Percentiles rank a stretch among this genome's conserved stretches.
Evolutionary conservation across 2,329 filamentous ascomycete species (phyloP).

Genomic region (Exophiala bonariae): DNA sequence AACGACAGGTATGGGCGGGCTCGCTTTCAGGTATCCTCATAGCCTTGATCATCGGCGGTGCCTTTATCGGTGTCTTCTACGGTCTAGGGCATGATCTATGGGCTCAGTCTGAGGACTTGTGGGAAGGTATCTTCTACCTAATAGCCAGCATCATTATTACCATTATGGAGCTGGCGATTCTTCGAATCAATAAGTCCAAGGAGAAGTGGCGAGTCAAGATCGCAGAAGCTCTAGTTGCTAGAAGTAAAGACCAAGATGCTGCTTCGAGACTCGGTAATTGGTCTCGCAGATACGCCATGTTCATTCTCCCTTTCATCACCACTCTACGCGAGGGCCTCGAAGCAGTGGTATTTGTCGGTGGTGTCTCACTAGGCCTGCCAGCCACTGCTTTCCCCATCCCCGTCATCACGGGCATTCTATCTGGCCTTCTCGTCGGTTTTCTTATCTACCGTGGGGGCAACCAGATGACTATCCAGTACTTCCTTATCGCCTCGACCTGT

Average conservation of each 20-base stretch:
- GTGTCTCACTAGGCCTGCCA: conserved; percentile 74
- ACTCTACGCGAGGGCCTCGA: conserved; percentile 83
- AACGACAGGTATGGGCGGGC: conserved; percentile 72
- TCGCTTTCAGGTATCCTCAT: conserved; percentile 62
- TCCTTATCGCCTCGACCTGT: conserved; percentile 77
- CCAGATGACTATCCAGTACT: conserved; percentile 66
- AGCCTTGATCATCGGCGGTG: conserved; percentile 64
- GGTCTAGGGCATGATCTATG: conserved; percentile 67
- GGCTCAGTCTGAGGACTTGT: conserved; percentile 69
- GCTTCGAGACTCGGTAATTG: conserved; percentile 50
- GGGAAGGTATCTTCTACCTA: conserved; percentile 76
- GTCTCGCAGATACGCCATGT: conserved; percentile 80
- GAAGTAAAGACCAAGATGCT: conserved; percentile 42
- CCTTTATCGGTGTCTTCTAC: conserved; percentile 73
- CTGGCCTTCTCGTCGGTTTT: conserved; percentile 68
- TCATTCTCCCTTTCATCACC: conserved; percentile 80
- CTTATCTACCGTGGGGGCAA: conserved; percentile 75
- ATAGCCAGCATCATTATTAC: conserved; percentile 79
- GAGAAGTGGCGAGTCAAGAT: conserved; percentile 85
- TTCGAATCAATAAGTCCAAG: conserved; percentile 79
- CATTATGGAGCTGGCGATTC: conserved; percentile 74
- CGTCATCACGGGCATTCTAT: conserved; percentile 70
- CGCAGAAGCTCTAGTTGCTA: conserved; percentile 64
- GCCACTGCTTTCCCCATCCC: conserved; percentile 76
- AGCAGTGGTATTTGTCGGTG: conserved; percentile 81